phyloP scores from a whole-genome alignment of 148 eudicot genomes.

The Persicaria tinctoria region DNA sequence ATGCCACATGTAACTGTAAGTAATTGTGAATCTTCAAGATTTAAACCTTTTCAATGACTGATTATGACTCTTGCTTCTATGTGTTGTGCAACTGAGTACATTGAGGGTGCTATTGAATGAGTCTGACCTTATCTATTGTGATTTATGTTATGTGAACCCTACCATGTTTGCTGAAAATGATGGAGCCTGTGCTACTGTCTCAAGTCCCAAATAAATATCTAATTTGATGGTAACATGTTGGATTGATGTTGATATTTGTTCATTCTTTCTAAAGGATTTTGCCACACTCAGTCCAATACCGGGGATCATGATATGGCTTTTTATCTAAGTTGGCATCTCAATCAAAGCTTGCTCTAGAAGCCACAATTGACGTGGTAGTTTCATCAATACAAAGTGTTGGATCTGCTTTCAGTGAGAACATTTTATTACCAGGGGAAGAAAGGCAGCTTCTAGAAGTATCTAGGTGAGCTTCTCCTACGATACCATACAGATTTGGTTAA shows the following conservation, averaged over 20 bases:
- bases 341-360: conserved; percentile 34
- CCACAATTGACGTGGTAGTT: conserved; percentile 16
- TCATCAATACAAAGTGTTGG: conserved; percentile 30
- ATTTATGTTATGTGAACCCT: not conserved
- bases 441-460: conserved; percentile 46
- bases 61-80: not conserved
- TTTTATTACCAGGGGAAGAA: conserved; percentile 64
- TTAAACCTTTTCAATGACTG: not conserved
- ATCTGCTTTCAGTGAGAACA: conserved; percentile 61
- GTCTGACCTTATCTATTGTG: not conserved
- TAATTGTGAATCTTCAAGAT: conserved; percentile 9
- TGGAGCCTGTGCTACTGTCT: too few relatives aligned
- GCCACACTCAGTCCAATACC: conserved; percentile 97
- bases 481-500: not conserved
- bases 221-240: not conserved
- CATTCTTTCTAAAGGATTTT: conserved; percentile 44
- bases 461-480: conserved; percentile 34
- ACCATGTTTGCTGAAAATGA: not conserved
- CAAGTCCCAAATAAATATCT: not conserved
- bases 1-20: conserved; percentile 90
- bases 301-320: conserved; percentile 87
- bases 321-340: conserved; percentile 81
- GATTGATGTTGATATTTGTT: conserved; percentile 6
- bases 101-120: not conserved
- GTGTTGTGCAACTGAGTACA: not conserved